Conservation (phyloP, 495 filamentous ascomycete species). For the Aspergillus panamensis region DNA sequence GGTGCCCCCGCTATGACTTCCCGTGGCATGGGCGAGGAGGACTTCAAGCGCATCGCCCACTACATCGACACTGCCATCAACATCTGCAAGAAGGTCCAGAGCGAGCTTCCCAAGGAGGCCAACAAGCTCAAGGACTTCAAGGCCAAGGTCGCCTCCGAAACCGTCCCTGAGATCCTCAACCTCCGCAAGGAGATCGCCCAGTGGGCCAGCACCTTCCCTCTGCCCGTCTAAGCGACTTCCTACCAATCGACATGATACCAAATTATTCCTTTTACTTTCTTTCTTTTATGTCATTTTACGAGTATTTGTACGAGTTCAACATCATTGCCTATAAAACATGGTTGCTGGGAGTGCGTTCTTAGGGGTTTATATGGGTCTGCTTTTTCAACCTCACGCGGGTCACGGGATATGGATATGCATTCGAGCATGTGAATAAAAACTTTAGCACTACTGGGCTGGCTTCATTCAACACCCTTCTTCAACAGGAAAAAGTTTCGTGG, state of each 20-base stretch:
- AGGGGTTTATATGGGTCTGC: constrained; percentile 46
- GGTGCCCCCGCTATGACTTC: constrained; percentile 97
- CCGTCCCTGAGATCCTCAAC: constrained; percentile 71
- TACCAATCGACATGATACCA: constrained; percentile 20
- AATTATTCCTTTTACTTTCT: constrained; percentile 16
- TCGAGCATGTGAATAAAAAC: constrained; percentile 36
- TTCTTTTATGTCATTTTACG: constrained; percentile 9
- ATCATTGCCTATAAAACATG: constrained; percentile 29
- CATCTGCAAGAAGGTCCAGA: constrained; percentile 81
- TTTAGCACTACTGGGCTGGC: constrained; percentile 29
- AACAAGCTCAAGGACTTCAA: constrained; percentile 99
- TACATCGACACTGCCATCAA: constrained; percentile 86
- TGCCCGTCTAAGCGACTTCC: constrained; percentile 62
- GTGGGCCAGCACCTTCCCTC: constrained; percentile 90
- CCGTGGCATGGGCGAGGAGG: constrained; percentile 86
- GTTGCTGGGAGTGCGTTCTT: constrained; percentile 35
- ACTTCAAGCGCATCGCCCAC: constrained; percentile 84
- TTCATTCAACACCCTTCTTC: constrained; percentile 42
- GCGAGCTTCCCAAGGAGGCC: constrained; percentile 82
- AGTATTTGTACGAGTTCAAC: constrained; percentile 28
- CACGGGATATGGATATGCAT: constrained; percentile 39
- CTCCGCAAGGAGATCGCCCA: constrained; percentile 83
- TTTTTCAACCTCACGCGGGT: constrained; percentile 50
- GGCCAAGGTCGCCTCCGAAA: constrained; percentile 75
- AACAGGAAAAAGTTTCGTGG: constrained; percentile 37